phyloP scores from a whole-genome alignment of 495 filamentous ascomycete genomes.

The Lentithecium fluviatile region DNA sequence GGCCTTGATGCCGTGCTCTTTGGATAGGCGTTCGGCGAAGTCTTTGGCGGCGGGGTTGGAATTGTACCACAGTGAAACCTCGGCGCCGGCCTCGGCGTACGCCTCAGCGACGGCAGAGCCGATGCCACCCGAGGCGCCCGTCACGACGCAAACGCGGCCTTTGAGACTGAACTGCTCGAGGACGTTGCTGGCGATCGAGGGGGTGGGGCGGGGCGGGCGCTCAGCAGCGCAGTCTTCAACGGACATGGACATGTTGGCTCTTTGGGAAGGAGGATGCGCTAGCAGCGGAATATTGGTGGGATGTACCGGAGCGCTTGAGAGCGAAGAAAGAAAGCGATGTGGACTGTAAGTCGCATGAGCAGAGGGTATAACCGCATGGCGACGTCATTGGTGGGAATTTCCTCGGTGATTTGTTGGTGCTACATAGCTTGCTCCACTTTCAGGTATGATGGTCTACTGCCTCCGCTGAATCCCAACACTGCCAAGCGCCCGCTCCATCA shows the following conservation, averaged over 20 bases:
- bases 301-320: too few species aligned
- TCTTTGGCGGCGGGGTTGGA: conserved; percentile 39
- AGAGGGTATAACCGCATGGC: too few species aligned
- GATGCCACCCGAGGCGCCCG: conserved; percentile 38
- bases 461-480: too few species aligned
- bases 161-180: conserved; percentile 9
- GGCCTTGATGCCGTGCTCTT: conserved; percentile 42
- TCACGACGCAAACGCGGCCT: conserved; percentile 24
- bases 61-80: conserved; percentile 42
- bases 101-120: conserved; percentile 40
- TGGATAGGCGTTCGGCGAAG: conserved; percentile 40
- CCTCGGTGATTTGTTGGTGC: too few species aligned
- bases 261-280: too few species aligned
- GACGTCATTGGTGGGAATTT: too few species aligned
- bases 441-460: too few species aligned
- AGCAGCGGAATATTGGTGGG: too few species aligned
- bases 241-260: conserved; percentile 7
- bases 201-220: background rate
- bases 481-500: too few species aligned
- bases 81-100: conserved; percentile 38
- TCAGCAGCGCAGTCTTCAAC: background rate
- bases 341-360: too few species aligned
- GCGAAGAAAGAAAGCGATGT: too few species aligned
- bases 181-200: conserved; percentile 1
- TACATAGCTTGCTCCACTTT: too few species aligned